These are phyloP conservation scores for Lactarius indigo DNA, from an alignment of 768 basidiomycete genomes.

Conservation along the genomic window DNA sequence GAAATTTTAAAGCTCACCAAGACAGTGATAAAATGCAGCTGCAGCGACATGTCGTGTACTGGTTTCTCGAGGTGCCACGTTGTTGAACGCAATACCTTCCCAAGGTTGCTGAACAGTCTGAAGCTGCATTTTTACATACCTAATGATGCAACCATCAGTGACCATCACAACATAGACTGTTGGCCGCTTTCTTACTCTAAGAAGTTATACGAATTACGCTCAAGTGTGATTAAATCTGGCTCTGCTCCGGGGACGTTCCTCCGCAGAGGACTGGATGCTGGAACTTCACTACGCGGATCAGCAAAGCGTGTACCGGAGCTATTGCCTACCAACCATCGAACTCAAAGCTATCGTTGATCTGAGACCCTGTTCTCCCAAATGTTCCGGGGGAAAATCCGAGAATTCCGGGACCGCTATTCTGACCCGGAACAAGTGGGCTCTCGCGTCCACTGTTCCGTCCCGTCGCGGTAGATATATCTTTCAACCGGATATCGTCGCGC, in stretches of 20 bases:
- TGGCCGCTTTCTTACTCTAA: slow-evolving; percentile 53
- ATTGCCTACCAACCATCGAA: slow-evolving; percentile 53
- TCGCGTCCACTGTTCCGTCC: slow-evolving; percentile 46
- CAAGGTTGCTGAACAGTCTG: slow-evolving; percentile 50
- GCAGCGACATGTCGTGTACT: slow-evolving; percentile 78
- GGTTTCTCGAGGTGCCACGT: slow-evolving; percentile 58
- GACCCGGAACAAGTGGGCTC: slow-evolving; percentile 43
- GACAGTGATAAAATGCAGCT: slow-evolving; percentile 80
- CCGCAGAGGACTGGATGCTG: slow-evolving; percentile 30
- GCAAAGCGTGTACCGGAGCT: slow-evolving; percentile 18
- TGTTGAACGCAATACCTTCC: slow-evolving; percentile 55
- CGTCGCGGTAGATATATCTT: slow-evolving; percentile 42
- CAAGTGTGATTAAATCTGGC: slow-evolving; percentile 53
- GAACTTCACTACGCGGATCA: slow-evolving; percentile 28
- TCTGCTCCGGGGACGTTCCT: slow-evolving; percentile 47
- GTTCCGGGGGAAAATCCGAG: slow-evolving; percentile 50
- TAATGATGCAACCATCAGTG: slow-evolving; percentile 30
- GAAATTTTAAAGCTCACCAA: slow-evolving; percentile 46
- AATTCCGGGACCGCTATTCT: slow-evolving; percentile 32
- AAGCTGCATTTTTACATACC: slow-evolving; percentile 76
- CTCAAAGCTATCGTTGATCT: slow-evolving; percentile 55
- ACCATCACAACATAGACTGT: neutral
- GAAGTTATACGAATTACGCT: slow-evolving; percentile 77
- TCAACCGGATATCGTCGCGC: slow-evolving; percentile 48
- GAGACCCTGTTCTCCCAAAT: slow-evolving; percentile 38